Evolutionary conservation across 768 basidiomycete genomes (phyloP), one percentile per base, ranked within the genome.

Genomic region (Boletus speciosus): DNA sequence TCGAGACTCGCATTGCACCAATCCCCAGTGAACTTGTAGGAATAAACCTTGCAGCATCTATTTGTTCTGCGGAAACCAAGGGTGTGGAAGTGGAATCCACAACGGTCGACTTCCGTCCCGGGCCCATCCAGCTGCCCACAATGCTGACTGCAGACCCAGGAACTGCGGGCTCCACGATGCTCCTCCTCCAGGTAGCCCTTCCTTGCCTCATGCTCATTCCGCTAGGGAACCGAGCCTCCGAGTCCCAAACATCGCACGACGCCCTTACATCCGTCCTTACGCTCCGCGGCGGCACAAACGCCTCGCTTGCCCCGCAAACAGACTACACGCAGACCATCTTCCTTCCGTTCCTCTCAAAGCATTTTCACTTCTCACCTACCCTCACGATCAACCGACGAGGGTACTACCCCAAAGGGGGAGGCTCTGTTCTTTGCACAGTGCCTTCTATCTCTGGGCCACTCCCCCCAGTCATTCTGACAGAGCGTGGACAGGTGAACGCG

Each of bases 381-480:
- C 65, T 90, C 25, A 66, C 78, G 25, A 69, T 90, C 46, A 61
- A 70, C 40, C 78, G 73, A 54, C 77, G 88, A 9, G 89, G 89
- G 0, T 90, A 89, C 69, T 87, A 73, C 58, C 89, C 89, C 0
- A 82, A 77, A 60, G 89, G 89, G 21, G 88, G 88, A 4, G 89
- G 89, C 0, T 74, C 81, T 46, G 76, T 91, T 6, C 53, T 63
- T 1, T 73, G 83, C 49, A 70, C 65, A 1, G 54, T 76, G 4
- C 67, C 72, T 7, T 51, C 68, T 0, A 65, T 81, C 3, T 47
- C 55, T 0, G 64, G 61, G 0, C 80, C 86, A 0, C 69, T 83
- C 1, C 63, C 71, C 9, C 66, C 75, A 0, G 69, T 87, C 19
- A 74, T 69, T 4, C 70, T 90, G 51, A 71, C 80, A n/a, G 74